Evolutionary conservation across 805 yeast species (phyloP).

Genomic region (Schwanniomyces polymorphus): DNA sequence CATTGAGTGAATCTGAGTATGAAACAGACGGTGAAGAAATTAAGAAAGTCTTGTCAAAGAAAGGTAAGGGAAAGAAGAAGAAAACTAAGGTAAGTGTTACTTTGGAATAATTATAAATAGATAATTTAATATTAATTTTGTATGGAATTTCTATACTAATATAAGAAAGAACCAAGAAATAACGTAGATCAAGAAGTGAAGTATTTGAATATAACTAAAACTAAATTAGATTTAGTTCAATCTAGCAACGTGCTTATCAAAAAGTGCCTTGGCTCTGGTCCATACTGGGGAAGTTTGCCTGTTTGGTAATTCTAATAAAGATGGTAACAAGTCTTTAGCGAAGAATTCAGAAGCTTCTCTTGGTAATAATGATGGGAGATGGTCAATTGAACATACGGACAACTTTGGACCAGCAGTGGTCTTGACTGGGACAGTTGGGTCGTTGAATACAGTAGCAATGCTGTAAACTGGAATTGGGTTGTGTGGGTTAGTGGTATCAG

Average conservation of each 20-base stretch:
- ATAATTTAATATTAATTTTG: neutral
- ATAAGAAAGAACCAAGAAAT: neutral
- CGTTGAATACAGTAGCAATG: constrained; percentile 83
- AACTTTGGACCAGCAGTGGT: constrained; percentile 80
- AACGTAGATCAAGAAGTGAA: neutral
- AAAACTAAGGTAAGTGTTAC: constrained; percentile 50
- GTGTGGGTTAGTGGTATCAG: constrained; percentile 98
- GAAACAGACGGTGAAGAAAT: constrained; percentile 75
- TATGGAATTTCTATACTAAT: neutral
- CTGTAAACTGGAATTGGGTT: constrained; percentile 95
- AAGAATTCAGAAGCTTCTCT: constrained; percentile 96
- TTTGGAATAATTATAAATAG: constrained; percentile 41
- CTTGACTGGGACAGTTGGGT: constrained; percentile 86
- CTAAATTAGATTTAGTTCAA: constrained; percentile 25
- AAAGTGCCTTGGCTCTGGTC: constrained; percentile 83
- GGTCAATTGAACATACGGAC: constrained; percentile 94
- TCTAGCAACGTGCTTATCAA: constrained; percentile 81
- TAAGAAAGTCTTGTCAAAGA: constrained; percentile 55
- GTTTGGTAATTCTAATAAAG: constrained; percentile 78
- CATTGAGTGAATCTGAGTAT: constrained; percentile 64
- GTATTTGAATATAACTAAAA: neutral
- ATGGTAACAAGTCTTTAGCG: constrained; percentile 84
- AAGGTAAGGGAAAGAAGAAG: constrained; percentile 40
- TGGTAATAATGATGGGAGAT: constrained; percentile 91
- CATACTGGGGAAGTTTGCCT: constrained; percentile 87